A percentile compares a stretch with the other conserved stretches of the same genome.
phyloP scores from a whole-genome alignment of 2,329 filamentous ascomycete species.

The Nannizzia gypsea region DNA sequence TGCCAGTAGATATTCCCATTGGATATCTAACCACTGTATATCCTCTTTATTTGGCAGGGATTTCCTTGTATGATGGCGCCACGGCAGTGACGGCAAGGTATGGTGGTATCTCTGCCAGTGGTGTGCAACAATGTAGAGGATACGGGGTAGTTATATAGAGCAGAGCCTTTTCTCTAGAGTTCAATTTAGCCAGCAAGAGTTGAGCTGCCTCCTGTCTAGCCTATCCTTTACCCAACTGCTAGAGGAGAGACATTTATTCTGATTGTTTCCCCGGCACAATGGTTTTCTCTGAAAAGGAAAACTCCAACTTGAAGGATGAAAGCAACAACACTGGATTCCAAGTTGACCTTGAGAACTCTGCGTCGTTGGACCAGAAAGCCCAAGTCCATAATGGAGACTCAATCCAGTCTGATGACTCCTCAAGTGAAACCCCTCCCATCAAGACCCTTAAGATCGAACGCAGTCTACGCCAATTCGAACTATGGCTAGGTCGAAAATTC shows the following conservation, averaged over 20 bases:
- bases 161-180: not conserved
- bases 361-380: not conserved
- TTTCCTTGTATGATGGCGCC: not conserved
- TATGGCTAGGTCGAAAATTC: constrained; percentile 34
- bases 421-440: not conserved
- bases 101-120: not conserved
- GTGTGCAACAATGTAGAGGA: not conserved
- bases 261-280: not conserved
- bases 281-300: not conserved
- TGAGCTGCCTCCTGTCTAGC: too few relatives aligned
- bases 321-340: not conserved
- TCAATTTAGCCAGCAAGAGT: not conserved
- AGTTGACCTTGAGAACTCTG: not conserved
- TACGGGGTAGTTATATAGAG: not conserved
- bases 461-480: constrained; percentile 21
- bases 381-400: not conserved
- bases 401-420: not conserved
- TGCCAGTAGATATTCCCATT: not conserved
- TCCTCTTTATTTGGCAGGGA: not conserved
- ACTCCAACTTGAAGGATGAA: not conserved
- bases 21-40: not conserved
- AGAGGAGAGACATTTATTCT: not conserved
- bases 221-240: not conserved
- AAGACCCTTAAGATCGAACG: constrained; percentile 3
- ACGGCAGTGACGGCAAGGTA: not conserved